Conservation (phyloP, 352 stramenopile genomes). For the Globisporangium uncinulatum region DNA sequence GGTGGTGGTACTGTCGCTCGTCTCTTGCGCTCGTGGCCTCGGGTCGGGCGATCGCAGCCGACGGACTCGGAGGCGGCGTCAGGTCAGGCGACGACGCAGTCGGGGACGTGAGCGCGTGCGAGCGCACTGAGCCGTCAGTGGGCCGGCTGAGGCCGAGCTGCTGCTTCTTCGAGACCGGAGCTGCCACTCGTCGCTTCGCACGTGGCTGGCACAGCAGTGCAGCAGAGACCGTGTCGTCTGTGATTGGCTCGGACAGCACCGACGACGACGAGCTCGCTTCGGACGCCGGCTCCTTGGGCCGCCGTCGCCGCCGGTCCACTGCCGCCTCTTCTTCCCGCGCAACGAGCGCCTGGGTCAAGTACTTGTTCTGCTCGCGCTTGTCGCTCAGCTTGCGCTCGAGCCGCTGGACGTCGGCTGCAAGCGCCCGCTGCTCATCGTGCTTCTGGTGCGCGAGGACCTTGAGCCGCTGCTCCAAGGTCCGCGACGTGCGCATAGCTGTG, state of each 20-base stretch:
- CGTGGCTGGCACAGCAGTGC: constrained; percentile 14
- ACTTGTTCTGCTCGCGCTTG: constrained; percentile 52
- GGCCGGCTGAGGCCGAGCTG: not conserved
- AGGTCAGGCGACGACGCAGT: constrained; percentile 51
- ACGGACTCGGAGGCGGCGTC: constrained; percentile 27
- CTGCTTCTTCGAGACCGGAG: constrained; percentile 8
- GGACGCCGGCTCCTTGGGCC: not conserved
- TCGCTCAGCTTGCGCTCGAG: constrained; percentile 46
- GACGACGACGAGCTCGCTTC: constrained; percentile 11
- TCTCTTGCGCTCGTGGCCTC: constrained; percentile 7
- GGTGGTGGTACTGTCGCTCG: constrained; percentile 24
- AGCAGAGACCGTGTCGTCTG: constrained; percentile 1
- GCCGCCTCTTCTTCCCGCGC: constrained; percentile 11
- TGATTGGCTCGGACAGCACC: constrained; percentile 8
- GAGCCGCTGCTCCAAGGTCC: constrained; percentile 49
- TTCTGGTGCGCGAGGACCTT: constrained; percentile 38
- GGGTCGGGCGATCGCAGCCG: constrained; percentile 2
- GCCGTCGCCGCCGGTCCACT: not conserved
- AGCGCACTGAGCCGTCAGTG: constrained; percentile 9
- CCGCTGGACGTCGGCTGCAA: constrained; percentile 27
- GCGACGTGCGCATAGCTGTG: constrained; percentile 32
- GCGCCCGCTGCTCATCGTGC: constrained; percentile 23
- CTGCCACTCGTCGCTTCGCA: constrained; percentile 9
- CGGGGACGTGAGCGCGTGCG: constrained; percentile 39
- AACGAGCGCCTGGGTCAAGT: constrained; percentile 47